Conservation (phyloP, 352 stramenopile genomes). For the Globisporangium heterothallicum region DNA sequence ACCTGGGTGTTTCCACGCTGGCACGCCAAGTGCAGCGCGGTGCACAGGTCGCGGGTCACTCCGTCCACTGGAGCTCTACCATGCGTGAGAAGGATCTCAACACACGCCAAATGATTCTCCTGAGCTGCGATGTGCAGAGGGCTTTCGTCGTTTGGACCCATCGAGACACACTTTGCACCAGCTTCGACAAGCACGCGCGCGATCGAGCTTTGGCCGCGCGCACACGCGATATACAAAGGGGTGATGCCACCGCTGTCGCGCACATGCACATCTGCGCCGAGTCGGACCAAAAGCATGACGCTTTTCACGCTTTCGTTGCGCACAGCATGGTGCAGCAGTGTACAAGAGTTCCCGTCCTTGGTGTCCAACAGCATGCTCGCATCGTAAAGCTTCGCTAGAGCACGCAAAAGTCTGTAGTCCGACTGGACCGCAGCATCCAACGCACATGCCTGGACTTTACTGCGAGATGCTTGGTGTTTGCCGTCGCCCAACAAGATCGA, state of each 20-base stretch:
- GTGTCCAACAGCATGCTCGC: slow-evolving; percentile 35
- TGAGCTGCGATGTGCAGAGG: slow-evolving; percentile 76
- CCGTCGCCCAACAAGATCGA: slow-evolving; percentile 46
- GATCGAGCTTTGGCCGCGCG: slow-evolving; percentile 55
- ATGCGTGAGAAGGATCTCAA: slow-evolving; percentile 51
- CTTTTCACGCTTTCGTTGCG: slow-evolving; percentile 49
- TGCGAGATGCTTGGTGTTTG: slow-evolving; percentile 21
- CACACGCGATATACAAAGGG: slow-evolving; percentile 70
- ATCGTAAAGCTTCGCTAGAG: slow-evolving; percentile 43
- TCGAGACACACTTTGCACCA: slow-evolving; percentile 40
- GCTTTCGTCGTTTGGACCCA: slow-evolving; percentile 69
- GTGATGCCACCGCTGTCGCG: slow-evolving; percentile 60
- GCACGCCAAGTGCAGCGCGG: slow-evolving; percentile 69
- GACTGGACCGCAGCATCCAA: slow-evolving; percentile 40
- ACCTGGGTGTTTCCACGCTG: slow-evolving; percentile 74
- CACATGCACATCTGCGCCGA: slow-evolving; percentile 61
- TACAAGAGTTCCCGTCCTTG: slow-evolving; percentile 37
- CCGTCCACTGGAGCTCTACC: slow-evolving; percentile 45
- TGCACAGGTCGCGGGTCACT: slow-evolving; percentile 55
- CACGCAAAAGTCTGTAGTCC: slow-evolving; percentile 51
- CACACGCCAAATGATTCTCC: slow-evolving; percentile 73
- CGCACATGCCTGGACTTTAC: slow-evolving; percentile 33
- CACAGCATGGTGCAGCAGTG: slow-evolving; percentile 59
- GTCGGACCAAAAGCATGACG: slow-evolving; percentile 49
- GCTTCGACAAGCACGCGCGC: slow-evolving; percentile 55